Percentiles rank a stretch among this genome's conserved stretches.
These are phyloP conservation scores for Panicum hallii DNA, from an alignment of 202 grass and related monocot genomes.

Conservation along the genomic window DNA sequence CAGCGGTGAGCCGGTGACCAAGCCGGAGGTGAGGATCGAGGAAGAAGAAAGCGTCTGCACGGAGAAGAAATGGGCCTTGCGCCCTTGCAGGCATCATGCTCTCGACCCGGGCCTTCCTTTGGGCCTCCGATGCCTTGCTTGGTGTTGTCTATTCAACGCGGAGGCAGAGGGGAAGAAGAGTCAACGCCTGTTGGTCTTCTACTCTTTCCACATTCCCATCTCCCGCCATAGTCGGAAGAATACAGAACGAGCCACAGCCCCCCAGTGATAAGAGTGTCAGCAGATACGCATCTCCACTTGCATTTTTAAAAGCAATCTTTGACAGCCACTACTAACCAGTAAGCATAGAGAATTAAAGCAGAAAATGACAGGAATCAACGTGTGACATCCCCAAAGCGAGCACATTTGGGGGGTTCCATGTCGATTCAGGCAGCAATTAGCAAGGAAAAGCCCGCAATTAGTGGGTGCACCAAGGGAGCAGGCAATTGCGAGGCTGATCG, in stretches of 20 bases:
- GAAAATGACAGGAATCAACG: conserved; percentile 9
- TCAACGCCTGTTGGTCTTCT: background rate
- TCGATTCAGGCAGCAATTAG: conserved; percentile 23
- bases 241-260: background rate
- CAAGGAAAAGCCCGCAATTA: background rate
- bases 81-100: background rate
- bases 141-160: background rate
- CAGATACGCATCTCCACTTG: conserved; percentile 21
- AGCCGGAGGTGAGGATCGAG: no score
- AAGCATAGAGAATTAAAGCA: background rate
- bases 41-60: no score
- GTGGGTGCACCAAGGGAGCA: conserved; percentile 38
- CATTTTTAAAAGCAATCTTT: background rate
- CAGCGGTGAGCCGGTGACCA: no score
- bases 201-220: background rate
- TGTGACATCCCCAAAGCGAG: conserved; percentile 21
- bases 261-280: background rate
- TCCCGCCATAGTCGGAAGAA: background rate
- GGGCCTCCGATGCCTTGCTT: background rate
- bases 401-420: conserved; percentile 37
- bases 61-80: background rate
- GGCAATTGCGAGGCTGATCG: background rate
- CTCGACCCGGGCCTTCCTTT: background rate
- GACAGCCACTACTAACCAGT: conserved; percentile 6
- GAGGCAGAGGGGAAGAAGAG: background rate